These are phyloP conservation scores for Trichoderma endophyticum DNA, from an alignment of 2,329 filamentous ascomycete genomes.

Conservation along the genomic window DNA sequence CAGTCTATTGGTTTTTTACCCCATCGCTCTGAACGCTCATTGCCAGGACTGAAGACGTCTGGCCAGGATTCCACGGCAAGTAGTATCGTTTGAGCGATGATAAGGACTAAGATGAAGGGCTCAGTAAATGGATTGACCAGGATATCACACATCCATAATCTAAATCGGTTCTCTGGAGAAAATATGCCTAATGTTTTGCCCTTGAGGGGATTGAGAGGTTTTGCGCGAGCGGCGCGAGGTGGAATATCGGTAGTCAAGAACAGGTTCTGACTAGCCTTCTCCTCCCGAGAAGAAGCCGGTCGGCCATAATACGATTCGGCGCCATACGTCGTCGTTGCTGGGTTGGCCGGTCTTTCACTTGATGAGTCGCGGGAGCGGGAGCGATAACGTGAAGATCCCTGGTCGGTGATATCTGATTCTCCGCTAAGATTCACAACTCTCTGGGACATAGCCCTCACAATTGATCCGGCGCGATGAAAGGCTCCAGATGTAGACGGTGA, in stretches of 20 bases:
- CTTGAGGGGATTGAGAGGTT: conserved; percentile 67
- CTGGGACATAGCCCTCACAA: conserved; percentile 86
- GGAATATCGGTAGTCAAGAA: conserved; percentile 15
- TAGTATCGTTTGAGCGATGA: conserved; percentile 83
- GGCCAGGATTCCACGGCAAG: conserved; percentile 77
- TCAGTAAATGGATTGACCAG: conserved; percentile 85
- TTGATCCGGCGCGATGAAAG: conserved; percentile 67
- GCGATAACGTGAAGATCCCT: conserved; percentile 60
- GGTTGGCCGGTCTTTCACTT: conserved; percentile 28
- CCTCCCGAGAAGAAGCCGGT: conserved; percentile 40
- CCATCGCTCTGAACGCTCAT: conserved; percentile 62
- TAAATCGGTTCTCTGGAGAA: conserved; percentile 69
- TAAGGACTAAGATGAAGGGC: conserved; percentile 80
- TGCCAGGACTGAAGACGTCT: conserved; percentile 62
- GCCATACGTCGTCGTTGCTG: conserved; percentile 35
- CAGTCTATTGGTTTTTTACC: conserved; percentile 70
- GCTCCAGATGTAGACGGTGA: conserved; percentile 63
- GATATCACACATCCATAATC: conserved; percentile 74
- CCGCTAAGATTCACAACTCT: conserved; percentile 97
- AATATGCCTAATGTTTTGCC: conserved; percentile 87
- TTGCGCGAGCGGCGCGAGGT: conserved; percentile 21
- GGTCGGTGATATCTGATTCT: conserved; percentile 79
- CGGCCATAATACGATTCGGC: conserved; percentile 54
- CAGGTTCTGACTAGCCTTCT: conserved; percentile 39
- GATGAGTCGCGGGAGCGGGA: conserved; percentile 51